Evolutionary conservation across 1,284 basidiomycete genomes (phyloP), one percentile per base, ranked within the genome.

Genomic region (Fistulinella cinereoalba): DNA sequence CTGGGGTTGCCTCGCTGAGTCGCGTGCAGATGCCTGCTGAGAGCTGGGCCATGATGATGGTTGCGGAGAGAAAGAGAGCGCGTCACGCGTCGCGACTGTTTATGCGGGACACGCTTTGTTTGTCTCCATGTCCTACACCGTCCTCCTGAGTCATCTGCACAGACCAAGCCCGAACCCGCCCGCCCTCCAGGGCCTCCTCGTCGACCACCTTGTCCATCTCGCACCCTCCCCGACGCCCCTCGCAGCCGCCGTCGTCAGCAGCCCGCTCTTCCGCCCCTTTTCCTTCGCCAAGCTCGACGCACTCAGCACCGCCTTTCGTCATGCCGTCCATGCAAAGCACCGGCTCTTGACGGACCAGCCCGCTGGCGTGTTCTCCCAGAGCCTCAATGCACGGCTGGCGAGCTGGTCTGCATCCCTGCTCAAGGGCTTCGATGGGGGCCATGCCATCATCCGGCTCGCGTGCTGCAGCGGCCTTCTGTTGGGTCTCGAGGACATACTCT

Each of bases 171-270:
- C 80, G 13, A 64, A 79, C 28, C 6, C 54, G 15, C 55, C 68
- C 24, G 77, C 79, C 0, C 68, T 87, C 23, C 79, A 83, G 55
- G 73, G 72, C 6, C 76, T 83, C 25, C 67, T 88, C 41, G 72
- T 81, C 3, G 78, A 86, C 52, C 81, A 85, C 53, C 76, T 89
- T 34, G 73, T 81, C 0, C 69, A 70, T 16, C 68, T 75, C 25
- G 58, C 69, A 15, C 79, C 75, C 5, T 68, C 75, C 1, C 80
- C 85, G 3, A 85, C 84, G 0, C 76, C 83, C 0, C 73, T 89
- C 15, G 74, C 81, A 0, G 85, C 81, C n/a, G 74, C 79, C 8
- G 72, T 80, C 28, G 73, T 88, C 47, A 77, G 78, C 31, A 83
- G 82, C 34, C 75, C 81, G 2, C 77, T 80, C 56, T 76, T 81